Conservation (phyloP, 257 asterid genomes). For the Fraxinus quadrangulata region DNA sequence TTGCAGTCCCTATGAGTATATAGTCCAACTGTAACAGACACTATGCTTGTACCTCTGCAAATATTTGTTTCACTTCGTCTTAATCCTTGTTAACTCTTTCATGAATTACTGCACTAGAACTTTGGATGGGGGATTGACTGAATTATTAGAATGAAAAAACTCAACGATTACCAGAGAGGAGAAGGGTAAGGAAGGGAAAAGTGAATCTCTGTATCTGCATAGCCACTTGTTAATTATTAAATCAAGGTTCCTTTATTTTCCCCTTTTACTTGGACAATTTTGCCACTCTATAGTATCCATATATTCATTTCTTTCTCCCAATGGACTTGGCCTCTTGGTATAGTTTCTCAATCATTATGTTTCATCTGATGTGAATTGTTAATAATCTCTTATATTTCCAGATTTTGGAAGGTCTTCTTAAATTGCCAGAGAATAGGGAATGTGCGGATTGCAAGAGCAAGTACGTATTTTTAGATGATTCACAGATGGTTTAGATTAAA, state of each 20-base stretch:
- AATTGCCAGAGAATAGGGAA: conserved; percentile 97
- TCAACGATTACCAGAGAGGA: neutral
- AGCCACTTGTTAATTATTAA: too few species aligned
- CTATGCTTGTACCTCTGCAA: neutral
- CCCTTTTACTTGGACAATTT: neutral
- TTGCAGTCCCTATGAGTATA: neutral
- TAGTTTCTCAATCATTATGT: conserved; percentile 18
- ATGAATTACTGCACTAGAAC: neutral
- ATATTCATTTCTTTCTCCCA: conserved; percentile 2
- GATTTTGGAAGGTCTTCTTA: conserved; percentile 96
- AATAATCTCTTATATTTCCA: conserved; percentile 38
- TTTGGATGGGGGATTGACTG: neutral
- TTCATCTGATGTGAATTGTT: conserved; percentile 16
- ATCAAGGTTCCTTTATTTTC: neutral
- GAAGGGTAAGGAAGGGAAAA: neutral
- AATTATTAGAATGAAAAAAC: neutral
- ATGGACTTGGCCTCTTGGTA: conserved; percentile 1
- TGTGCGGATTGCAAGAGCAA: conserved; percentile 99
- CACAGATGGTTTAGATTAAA: conserved; percentile 1
- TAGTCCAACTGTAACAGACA: neutral
- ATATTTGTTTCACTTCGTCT: neutral
- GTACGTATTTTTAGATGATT: conserved; percentile 48
- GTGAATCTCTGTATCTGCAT: neutral
- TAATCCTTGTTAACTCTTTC: neutral
- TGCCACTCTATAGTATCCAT: neutral